Evolutionary conservation across 805 yeast genomes (phyloP).

Genomic region (Alloascoidea africana): DNA sequence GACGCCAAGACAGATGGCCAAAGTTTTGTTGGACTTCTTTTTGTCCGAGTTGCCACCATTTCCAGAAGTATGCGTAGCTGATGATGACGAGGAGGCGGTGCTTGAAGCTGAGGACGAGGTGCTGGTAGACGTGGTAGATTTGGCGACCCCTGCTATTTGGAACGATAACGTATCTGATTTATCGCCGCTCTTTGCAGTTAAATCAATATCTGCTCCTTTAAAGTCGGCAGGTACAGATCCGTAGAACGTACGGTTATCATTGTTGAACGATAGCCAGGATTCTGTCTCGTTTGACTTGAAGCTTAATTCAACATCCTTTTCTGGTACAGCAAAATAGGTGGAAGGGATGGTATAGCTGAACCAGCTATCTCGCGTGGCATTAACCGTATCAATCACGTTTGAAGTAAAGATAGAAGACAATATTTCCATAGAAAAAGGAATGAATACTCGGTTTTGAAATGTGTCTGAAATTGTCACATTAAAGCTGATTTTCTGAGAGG

Average conservation of each 20-base stretch:
- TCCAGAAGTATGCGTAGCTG: conserved; percentile 16
- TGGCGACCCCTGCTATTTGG: conserved; percentile 10
- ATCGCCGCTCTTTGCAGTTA: conserved; percentile 39
- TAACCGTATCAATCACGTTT: not conserved
- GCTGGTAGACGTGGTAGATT: conserved; percentile 11
- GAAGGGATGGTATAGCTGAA: conserved; percentile 1
- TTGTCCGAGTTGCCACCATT: conserved; percentile 9
- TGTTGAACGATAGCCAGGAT: conserved; percentile 55
- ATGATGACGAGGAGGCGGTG: conserved; percentile 17
- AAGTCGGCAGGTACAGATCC: conserved; percentile 52
- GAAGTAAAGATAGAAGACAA: not conserved
- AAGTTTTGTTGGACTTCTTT: conserved; percentile 25
- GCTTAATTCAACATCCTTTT: not conserved
- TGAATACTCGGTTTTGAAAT: not conserved
- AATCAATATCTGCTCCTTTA: conserved; percentile 18
- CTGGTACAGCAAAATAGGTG: not conserved
- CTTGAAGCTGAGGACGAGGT: conserved; percentile 15
- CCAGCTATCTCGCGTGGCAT: not conserved
- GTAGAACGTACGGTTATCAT: conserved; percentile 42
- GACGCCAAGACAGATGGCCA: conserved; percentile 90
- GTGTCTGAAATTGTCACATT: not conserved
- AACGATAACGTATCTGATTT: conserved; percentile 11
- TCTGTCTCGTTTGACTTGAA: not conserved
- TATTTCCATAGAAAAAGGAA: not conserved
- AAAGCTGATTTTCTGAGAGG: not conserved